phyloP scores from a whole-genome alignment of 805 yeast genomes.

The Hanseniaspora pseudoguilliermondii region DNA sequence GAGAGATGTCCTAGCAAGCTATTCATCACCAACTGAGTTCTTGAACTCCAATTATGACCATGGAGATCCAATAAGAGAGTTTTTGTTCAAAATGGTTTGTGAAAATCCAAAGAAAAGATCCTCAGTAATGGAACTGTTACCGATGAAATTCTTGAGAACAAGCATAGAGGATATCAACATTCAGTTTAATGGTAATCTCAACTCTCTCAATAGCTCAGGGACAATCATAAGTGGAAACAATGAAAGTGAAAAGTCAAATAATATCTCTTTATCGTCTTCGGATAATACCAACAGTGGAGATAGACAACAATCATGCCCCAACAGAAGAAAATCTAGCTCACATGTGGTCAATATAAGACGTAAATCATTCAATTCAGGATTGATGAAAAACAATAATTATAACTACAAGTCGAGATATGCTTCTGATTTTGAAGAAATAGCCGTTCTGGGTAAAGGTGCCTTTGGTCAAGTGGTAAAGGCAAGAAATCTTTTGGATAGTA shows the following conservation, averaged over 20 bases:
- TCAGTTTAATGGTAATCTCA: constrained; percentile 18
- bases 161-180: constrained; percentile 33
- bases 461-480: constrained; percentile 98
- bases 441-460: constrained; percentile 84
- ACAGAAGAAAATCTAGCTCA: constrained; percentile 17
- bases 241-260: neutral
- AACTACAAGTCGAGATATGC: constrained; percentile 54
- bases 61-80: constrained; percentile 51
- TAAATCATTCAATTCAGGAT: constrained; percentile 32
- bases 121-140: constrained; percentile 71
- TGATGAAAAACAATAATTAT: constrained; percentile 18
- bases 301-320: neutral
- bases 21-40: constrained; percentile 52
- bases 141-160: constrained; percentile 69
- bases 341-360: constrained; percentile 24
- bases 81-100: constrained; percentile 54
- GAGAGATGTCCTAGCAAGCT: constrained; percentile 39
- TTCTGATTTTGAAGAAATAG: constrained; percentile 90
- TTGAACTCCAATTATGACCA: constrained; percentile 31
- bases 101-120: constrained; percentile 57
- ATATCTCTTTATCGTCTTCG: neutral
- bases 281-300: neutral
- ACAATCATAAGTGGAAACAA: constrained; percentile 11
- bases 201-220: constrained; percentile 4
- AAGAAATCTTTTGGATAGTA: constrained; percentile 81